Evolutionary conservation across 2,329 filamentous ascomycete genomes (phyloP).

Genomic region (Pseudocercospora fuligena): DNA sequence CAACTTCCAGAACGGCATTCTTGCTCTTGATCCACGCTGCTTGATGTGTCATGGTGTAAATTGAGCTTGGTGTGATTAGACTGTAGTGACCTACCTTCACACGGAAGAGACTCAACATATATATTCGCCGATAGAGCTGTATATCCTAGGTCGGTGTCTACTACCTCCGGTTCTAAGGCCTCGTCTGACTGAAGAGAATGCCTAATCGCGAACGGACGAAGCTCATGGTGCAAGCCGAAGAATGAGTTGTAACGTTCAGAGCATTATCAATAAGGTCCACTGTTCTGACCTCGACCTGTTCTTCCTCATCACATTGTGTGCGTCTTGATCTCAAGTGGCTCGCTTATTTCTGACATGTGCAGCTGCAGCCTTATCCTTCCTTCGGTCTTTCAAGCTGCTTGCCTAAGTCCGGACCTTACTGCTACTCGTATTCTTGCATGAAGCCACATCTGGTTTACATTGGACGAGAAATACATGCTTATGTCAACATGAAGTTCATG

Average conservation of each 20-base stretch:
- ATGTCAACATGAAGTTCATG: background rate
- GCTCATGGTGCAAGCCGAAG: background rate
- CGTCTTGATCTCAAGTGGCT: background rate
- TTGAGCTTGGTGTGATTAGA: background rate
- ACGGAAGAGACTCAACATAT: too few relatives aligned
- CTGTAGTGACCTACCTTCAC: too few relatives aligned
- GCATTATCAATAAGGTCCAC: background rate
- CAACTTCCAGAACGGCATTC: background rate
- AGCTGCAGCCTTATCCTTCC: background rate
- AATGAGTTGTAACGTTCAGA: background rate
- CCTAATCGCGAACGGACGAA: background rate
- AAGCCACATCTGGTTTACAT: background rate
- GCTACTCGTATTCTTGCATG: background rate
- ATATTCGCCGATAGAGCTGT: too few relatives aligned
- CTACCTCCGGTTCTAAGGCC: background rate
- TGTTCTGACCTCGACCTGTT: background rate
- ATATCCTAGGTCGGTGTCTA: too few relatives aligned
- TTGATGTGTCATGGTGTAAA: constrained; percentile 8
- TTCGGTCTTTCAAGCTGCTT: background rate
- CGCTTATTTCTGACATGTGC: background rate
- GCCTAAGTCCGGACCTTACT: background rate
- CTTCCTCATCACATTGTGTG: background rate
- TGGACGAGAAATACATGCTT: background rate
- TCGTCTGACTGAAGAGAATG: background rate
- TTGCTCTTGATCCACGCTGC: constrained; percentile 7